Conservation (phyloP, 106 monocot genomes). For the Platanthera guangdongensis region DNA sequence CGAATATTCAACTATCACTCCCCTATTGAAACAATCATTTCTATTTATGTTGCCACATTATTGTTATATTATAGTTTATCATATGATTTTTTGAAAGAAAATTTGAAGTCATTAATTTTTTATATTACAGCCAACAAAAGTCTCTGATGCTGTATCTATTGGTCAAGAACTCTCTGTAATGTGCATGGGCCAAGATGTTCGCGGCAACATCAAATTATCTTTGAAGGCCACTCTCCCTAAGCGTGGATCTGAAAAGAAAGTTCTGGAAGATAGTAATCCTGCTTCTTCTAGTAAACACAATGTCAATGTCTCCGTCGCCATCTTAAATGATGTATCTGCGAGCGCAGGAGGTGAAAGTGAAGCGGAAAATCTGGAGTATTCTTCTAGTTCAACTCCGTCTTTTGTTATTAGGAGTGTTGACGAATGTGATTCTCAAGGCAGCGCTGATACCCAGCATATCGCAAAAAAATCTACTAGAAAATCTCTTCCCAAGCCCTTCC, state of each 20-base stretch:
- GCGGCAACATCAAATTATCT: conserved; percentile 89
- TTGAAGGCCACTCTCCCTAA: conserved; percentile 57
- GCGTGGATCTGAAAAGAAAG: conserved; percentile 13
- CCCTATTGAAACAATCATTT: too few species aligned
- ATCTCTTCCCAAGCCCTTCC: conserved; percentile 30
- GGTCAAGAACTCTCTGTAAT: conserved; percentile 76
- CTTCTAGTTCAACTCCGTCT: conserved; percentile 32
- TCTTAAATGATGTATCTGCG: conserved; percentile 8
- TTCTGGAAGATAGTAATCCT: conserved; percentile 7
- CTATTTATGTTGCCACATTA: too few species aligned
- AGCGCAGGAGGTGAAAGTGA: conserved; percentile 11
- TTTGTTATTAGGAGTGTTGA: conserved; percentile 59
- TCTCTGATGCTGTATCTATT: conserved; percentile 71
- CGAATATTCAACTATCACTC: too few species aligned
- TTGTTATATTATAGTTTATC: too few species aligned
- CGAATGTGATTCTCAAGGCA: conserved; percentile 58
- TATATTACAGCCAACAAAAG: conserved; percentile 52
- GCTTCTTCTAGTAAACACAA: neutral
- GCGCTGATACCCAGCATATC: conserved; percentile 5
- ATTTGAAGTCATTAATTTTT: neutral
- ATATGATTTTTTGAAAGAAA: neutral
- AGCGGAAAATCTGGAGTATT: conserved; percentile 13
- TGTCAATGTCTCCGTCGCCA: conserved; percentile 18
- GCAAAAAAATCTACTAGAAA: conserved; percentile 24
- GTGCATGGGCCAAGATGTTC: conserved; percentile 81